Conservation (phyloP, 345 rosid species). For the Cardamine resedifolia region DNA sequence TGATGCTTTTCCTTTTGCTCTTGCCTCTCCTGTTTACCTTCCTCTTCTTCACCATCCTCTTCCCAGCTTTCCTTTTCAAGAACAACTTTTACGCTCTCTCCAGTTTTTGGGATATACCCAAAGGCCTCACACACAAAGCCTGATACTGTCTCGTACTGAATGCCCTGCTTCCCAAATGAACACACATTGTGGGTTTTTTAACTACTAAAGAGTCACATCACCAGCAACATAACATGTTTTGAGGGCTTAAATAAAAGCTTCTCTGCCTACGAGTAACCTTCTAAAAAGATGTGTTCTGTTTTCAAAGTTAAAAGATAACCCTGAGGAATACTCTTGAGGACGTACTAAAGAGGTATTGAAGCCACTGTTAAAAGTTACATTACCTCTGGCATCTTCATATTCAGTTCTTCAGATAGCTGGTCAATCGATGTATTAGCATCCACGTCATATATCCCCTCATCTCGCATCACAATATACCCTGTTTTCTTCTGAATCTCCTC, state of each 20-base stretch:
- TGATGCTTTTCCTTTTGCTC: conserved; percentile 70
- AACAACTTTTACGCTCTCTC: conserved; percentile 77
- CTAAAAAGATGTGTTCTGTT: background rate
- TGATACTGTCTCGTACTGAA: conserved; percentile 97
- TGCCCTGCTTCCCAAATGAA: conserved; percentile 57
- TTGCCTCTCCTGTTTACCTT: conserved; percentile 64
- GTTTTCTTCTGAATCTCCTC: conserved; percentile 99
- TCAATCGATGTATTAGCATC: conserved; percentile 98
- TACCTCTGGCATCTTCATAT: conserved; percentile 98
- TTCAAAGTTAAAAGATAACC: conserved; percentile 6
- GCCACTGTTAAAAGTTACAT: conserved; percentile 10
- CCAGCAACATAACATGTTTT: background rate
- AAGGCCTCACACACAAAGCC: conserved; percentile 96
- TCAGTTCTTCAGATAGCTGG: conserved; percentile 91
- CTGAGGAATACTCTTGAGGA: conserved; percentile 10
- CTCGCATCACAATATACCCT: conserved; percentile 95
- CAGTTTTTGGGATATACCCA: conserved; percentile 97
- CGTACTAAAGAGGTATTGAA: conserved; percentile 8
- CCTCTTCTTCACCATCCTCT: conserved; percentile 58
- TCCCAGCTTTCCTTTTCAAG: conserved; percentile 80
- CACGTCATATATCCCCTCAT: conserved; percentile 88
- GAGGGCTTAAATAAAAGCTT: background rate
- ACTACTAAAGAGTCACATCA: background rate
- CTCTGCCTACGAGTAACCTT: conserved; percentile 10
- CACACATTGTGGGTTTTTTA: conserved; percentile 2